Percentiles rank a stretch among this genome's conserved stretches.
Conservation (phyloP, 2,329 filamentous ascomycete species). For the Cryphonectria parasitica region DNA sequence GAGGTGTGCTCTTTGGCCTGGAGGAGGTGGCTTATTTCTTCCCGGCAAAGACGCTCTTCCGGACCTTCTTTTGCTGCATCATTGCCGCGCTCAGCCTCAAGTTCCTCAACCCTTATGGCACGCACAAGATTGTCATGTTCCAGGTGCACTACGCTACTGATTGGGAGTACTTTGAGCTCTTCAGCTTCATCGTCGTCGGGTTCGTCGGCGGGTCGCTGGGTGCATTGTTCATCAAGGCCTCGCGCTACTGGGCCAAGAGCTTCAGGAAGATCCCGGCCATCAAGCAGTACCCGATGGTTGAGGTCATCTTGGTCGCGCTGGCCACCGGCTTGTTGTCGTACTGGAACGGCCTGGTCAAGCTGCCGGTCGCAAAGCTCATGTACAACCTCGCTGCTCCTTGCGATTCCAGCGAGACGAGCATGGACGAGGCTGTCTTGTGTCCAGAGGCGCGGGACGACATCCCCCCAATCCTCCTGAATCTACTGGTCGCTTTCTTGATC, state of each 20-base stretch:
- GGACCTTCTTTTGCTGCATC: conserved; percentile 98
- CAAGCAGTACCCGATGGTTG: conserved; percentile 81
- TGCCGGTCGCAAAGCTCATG: conserved; percentile 87
- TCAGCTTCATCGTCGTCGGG: conserved; percentile 83
- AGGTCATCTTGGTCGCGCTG: conserved; percentile 85
- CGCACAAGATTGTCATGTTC: conserved; percentile 95
- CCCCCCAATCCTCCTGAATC: conserved; percentile 71
- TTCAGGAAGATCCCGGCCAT: conserved; percentile 82
- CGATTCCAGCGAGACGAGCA: conserved; percentile 65
- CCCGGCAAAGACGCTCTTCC: conserved; percentile 93
- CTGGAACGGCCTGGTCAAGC: conserved; percentile 89
- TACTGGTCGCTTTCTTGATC: conserved; percentile 81
- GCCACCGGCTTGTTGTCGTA: conserved; percentile 85
- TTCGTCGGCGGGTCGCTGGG: conserved; percentile 82
- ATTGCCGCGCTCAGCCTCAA: conserved; percentile 89
- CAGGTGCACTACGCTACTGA: conserved; percentile 88
- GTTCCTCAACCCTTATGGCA: conserved; percentile 94
- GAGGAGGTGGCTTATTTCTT: conserved; percentile 99
- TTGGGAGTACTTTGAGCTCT: conserved; percentile 92
- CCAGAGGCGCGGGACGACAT: conserved; percentile 75
- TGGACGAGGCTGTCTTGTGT: conserved; percentile 75
- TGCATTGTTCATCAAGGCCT: conserved; percentile 96
- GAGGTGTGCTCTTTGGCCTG: conserved; percentile 88
- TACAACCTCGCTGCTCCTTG: conserved; percentile 92
- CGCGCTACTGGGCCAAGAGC: conserved; percentile 82